These are phyloP conservation scores for Chlamydomonas incerta DNA, from an alignment of 139 green algal genomes.

Conservation along the genomic window DNA sequence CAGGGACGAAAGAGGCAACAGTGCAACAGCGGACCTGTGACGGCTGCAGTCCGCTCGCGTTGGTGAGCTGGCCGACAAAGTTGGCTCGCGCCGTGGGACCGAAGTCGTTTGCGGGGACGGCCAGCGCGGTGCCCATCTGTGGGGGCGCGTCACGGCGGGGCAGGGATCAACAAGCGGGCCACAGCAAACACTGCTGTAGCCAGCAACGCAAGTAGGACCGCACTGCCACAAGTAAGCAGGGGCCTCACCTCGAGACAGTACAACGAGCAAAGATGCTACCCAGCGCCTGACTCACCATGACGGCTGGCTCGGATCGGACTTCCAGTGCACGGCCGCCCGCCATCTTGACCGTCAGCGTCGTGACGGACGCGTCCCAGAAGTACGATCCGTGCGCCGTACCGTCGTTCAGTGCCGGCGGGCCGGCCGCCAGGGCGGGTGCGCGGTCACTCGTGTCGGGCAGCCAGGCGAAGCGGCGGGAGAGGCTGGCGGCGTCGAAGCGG, in stretches of 20 bases:
- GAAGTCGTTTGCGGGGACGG: background rate
- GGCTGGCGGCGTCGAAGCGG: background rate
- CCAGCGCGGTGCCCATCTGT: background rate
- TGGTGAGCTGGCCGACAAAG: background rate
- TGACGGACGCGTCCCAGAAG: constrained; percentile 52
- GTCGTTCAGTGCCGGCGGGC: constrained; percentile 22
- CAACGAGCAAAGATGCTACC: too few species aligned
- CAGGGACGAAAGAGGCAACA: too few species aligned
- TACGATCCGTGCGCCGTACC: constrained; percentile 46
- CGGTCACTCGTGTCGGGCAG: background rate
- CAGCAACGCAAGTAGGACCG: too few species aligned
- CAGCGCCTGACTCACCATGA: constrained; percentile 17
- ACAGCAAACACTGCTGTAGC: too few species aligned
- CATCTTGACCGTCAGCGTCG: constrained; percentile 50
- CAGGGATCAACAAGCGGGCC: too few species aligned
- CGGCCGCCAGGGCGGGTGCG: too few species aligned
- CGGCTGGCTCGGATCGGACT: background rate
- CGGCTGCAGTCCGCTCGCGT: background rate
- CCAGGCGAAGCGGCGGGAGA: background rate
- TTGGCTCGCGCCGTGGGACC: background rate
- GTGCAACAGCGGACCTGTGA: too few species aligned
- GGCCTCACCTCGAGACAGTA: too few species aligned
- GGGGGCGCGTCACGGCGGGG: too few species aligned
- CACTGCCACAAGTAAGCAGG: too few species aligned
- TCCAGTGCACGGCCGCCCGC: constrained; percentile 7